Evolutionary conservation across 139 green algal genomes (phyloP).

Genomic region (Coccomyxa sp.): DNA sequence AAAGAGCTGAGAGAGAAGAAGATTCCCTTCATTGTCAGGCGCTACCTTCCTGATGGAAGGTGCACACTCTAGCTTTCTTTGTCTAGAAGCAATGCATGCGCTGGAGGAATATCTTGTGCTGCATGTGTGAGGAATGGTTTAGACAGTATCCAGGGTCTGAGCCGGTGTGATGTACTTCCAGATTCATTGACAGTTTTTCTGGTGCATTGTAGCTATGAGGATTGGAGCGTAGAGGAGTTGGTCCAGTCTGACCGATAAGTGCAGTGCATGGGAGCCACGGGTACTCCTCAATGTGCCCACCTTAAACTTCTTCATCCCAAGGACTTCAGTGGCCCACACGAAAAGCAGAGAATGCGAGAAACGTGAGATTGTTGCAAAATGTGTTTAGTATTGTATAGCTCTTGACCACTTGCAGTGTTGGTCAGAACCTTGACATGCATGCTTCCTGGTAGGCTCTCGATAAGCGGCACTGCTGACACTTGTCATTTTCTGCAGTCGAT

Average conservation of each 20-base stretch:
- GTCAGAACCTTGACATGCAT: too few relatives aligned
- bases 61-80: slow-evolving; percentile 23
- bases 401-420: too few relatives aligned
- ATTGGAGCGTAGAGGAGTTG: slow-evolving; percentile 93
- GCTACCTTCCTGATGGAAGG: slow-evolving; percentile 94
- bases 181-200: not conserved
- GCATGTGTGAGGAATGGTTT: not conserved
- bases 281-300: not conserved
- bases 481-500: too few relatives aligned
- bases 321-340: too few relatives aligned
- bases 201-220: slow-evolving; percentile 77
- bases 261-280: not conserved
- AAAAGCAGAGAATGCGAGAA: too few relatives aligned
- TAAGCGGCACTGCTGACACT: too few relatives aligned
- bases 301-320: not conserved
- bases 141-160: not conserved
- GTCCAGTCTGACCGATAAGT: slow-evolving; percentile 72
- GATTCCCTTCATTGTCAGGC: slow-evolving; percentile 96
- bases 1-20: slow-evolving; percentile 95
- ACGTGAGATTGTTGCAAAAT: too few relatives aligned
- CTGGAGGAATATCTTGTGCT: not conserved
- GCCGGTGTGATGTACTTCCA: not conserved
- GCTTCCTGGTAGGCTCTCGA: too few relatives aligned
- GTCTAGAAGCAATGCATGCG: not conserved
- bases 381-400: too few relatives aligned